Evolutionary conservation across 306 rosid genomes (phyloP).

Genomic region (Prosopis cineraria): DNA sequence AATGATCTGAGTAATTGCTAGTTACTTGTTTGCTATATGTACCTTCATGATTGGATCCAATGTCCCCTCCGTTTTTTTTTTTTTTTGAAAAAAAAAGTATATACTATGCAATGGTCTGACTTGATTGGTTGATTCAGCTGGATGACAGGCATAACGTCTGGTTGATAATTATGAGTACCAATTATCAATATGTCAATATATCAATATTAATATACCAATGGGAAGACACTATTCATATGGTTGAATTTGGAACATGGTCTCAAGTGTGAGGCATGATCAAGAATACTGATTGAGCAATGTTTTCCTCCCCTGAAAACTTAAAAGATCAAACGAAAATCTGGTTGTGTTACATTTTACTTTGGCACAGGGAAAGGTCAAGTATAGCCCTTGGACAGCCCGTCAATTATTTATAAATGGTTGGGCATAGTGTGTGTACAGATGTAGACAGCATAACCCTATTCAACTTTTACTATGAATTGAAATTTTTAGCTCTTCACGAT

Average conservation of each 20-base stretch:
- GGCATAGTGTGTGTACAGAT: neutral
- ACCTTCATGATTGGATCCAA: slow-evolving; percentile 13
- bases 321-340: neutral
- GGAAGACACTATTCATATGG: neutral
- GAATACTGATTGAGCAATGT: neutral
- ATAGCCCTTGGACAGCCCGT: neutral
- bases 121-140: neutral
- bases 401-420: neutral
- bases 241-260: neutral
- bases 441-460: neutral
- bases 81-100: neutral
- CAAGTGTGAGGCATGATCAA: neutral
- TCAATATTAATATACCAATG: neutral
- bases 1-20: slow-evolving; percentile 16
- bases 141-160: neutral
- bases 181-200: neutral
- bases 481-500: neutral
- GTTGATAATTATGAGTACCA: neutral
- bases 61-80: neutral
- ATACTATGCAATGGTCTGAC: neutral
- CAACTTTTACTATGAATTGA: neutral
- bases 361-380: neutral
- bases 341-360: neutral
- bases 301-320: neutral
- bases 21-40: slow-evolving; percentile 7